Evolutionary conservation across 2,329 filamentous ascomycete genomes (phyloP), one percentile per base, ranked within the genome.

Genomic region (Sporothrix brunneoviolacea): DNA sequence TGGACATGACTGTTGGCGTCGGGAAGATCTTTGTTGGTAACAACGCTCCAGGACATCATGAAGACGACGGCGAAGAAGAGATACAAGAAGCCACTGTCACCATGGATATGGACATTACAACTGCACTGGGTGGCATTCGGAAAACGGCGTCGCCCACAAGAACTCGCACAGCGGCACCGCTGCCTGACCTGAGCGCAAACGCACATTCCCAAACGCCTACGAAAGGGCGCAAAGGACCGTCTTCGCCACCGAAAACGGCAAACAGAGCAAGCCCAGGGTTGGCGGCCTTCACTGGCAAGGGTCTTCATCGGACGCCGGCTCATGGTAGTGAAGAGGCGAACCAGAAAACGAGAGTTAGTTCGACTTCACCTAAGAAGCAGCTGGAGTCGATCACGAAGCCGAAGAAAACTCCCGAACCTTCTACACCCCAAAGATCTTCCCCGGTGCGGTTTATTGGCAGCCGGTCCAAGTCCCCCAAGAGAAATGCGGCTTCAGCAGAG

Each of bases 51-150:
- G 4, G 40, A 62, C 16, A 59, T 63, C 9, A 62, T 4, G 55
- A 65, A 10, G 58, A 63, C n/a, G 61, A 64, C 6, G 62, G 62
- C 52, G 41, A 63, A 55, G 52, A 62, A n/a, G 59, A 62, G 4
- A 62, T 64, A 4, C 50, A 45, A 8, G 53, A 55, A 13, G 45
- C 35, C 10, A 81, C 77, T 2, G 71, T 76, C 62, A 82, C 78
- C 1, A 72, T 77, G 62, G 80, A 74, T 1, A 86, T 87, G 83
- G 83, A 86, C 40, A 79, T 86, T 62, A 86, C 83, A 2, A 72
- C 72, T 40, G 79, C 76, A 6, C 70, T 86, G 41, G 83, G 84
- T 9, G 72, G 74, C 8, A 86, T 88, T 45, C 68, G 86, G 61
- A 63, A 70, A 64, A 55, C 68, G 56, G 61, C 65, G 19, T 61